phyloP scores from a whole-genome alignment of 1,284 basidiomycete genomes.

The Mycena sp. region DNA sequence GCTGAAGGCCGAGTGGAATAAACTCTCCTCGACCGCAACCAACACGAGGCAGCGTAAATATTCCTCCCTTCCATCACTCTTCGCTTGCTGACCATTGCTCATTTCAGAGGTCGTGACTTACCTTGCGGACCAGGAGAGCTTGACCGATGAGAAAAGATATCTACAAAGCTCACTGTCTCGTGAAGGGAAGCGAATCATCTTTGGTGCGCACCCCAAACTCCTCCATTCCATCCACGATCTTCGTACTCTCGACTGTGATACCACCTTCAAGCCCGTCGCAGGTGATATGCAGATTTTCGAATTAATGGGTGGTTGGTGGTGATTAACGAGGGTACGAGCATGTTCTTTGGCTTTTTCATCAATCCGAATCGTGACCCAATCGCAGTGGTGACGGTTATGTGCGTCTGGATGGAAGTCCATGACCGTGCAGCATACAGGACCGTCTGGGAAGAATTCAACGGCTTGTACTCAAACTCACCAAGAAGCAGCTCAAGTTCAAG shows the following conservation, averaged over 20 bases:
- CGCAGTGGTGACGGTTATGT: conserved; percentile 19
- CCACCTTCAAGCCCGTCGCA: no score
- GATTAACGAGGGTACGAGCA: conserved; percentile 14
- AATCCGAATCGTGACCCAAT: neutral
- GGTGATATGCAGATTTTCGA: conserved; percentile 25
- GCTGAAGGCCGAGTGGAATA: no score
- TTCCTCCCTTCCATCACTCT: neutral
- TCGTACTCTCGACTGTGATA: no score
- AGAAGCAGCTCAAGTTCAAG: conserved; percentile 8
- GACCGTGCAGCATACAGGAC: conserved; percentile 6
- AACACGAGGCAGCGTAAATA: conserved; percentile 20
- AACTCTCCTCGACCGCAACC: no score
- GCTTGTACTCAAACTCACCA: conserved; percentile 16
- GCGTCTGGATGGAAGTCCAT: no score
- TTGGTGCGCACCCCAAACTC: no score
- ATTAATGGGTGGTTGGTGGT: conserved; percentile 20
- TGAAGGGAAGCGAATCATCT: conserved; percentile 17
- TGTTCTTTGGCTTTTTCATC: neutral
- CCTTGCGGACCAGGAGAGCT: conserved; percentile 7
- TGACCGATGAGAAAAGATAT: conserved; percentile 4
- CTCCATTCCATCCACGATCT: no score
- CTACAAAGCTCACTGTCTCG: conserved; percentile 15
- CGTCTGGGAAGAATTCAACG: conserved; percentile 20
- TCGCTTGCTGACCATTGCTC: neutral
- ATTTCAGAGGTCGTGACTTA: conserved; percentile 11